A percentile compares a stretch with the other conserved stretches of the same genome.
phyloP scores from a whole-genome alignment of 768 basidiomycete genomes.

The Rhodosporidiobolus sp. region DNA sequence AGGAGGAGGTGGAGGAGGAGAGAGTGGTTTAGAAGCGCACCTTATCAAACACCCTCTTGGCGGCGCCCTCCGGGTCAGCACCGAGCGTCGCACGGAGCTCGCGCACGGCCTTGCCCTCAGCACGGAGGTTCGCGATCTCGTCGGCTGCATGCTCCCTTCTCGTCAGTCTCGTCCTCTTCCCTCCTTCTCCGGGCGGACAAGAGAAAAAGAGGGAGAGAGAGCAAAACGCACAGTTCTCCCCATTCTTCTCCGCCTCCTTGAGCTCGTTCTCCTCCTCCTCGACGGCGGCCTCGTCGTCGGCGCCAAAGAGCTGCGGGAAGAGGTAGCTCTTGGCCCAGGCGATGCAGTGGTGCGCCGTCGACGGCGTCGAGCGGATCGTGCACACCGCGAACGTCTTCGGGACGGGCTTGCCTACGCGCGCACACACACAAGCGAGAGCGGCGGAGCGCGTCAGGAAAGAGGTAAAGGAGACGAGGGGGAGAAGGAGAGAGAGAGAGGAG shows the following conservation, averaged over 20 bases:
- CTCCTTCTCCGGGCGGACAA: too few relatives aligned
- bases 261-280: conserved; percentile 69
- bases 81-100: conserved; percentile 68
- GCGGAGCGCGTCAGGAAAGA: too few relatives aligned
- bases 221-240: conserved; percentile 75
- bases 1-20: too few relatives aligned
- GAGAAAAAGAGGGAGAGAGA: not conserved
- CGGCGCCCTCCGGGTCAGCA: conserved; percentile 54
- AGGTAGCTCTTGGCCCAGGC: conserved; percentile 99
- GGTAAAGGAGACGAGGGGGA: not conserved
- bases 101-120: conserved; percentile 82
- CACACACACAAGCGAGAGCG: too few relatives aligned
- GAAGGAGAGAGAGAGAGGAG: not conserved
- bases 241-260: conserved; percentile 85
- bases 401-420: conserved; percentile 61
- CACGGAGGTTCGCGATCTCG: conserved; percentile 84
- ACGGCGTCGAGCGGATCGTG: conserved; percentile 93
- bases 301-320: conserved; percentile 92
- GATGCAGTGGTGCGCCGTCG: conserved; percentile 96
- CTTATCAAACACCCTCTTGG: conserved; percentile 77
- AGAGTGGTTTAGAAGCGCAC: conserved; percentile 51
- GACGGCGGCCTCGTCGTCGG: conserved; percentile 60
- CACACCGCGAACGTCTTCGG: conserved; percentile 96
- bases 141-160: conserved; percentile 63
- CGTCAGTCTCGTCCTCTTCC: too few relatives aligned